Evolutionary conservation across 2,329 filamentous ascomycete genomes (phyloP).

Genomic region (Diplodia seriata): DNA sequence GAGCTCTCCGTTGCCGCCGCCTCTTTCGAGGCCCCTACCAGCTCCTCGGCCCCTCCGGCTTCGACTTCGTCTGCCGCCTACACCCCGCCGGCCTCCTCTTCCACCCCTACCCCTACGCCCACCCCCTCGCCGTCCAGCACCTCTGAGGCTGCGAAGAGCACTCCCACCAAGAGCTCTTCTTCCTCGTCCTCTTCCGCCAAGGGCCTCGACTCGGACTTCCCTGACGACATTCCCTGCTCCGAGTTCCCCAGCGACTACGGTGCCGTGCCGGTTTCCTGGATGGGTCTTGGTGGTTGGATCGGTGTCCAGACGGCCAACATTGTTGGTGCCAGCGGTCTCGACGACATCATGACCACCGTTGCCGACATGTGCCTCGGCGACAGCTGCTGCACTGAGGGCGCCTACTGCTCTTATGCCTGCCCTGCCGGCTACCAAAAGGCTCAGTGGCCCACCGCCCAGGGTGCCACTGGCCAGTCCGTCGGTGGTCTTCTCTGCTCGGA

Average conservation of each 20-base stretch:
- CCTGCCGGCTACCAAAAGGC: slow-evolving; percentile 90
- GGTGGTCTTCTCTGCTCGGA: slow-evolving; percentile 85
- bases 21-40: slow-evolving; percentile 35
- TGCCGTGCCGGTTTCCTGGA: slow-evolving; percentile 72
- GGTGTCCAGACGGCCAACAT: slow-evolving; percentile 69
- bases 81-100: slow-evolving; percentile 6
- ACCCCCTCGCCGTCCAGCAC: slow-evolving; percentile 38
- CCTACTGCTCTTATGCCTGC: slow-evolving; percentile 93
- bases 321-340: slow-evolving; percentile 50
- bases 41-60: slow-evolving; percentile 37
- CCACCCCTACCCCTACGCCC: slow-evolving; percentile 38
- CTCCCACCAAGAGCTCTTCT: slow-evolving; percentile 32
- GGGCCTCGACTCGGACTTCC: slow-evolving; percentile 74
- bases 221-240: slow-evolving; percentile 72
- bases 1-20: slow-evolving; percentile 49
- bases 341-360: slow-evolving; percentile 69
- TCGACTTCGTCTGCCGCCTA: slow-evolving; percentile 46
- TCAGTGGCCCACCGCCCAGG: slow-evolving; percentile 85
- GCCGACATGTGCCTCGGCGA: slow-evolving; percentile 64
- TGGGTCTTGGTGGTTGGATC: slow-evolving; percentile 76
- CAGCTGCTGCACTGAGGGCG: slow-evolving; percentile 64
- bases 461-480: slow-evolving; percentile 79
- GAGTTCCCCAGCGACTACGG: slow-evolving; percentile 83
- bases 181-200: slow-evolving; percentile 26
- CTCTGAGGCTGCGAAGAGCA: slow-evolving; percentile 37